Evolutionary conservation across 2,329 filamentous ascomycete species (phyloP), one percentile per base, ranked within the genome.

Genomic region (Talaromyces funiculosus): DNA sequence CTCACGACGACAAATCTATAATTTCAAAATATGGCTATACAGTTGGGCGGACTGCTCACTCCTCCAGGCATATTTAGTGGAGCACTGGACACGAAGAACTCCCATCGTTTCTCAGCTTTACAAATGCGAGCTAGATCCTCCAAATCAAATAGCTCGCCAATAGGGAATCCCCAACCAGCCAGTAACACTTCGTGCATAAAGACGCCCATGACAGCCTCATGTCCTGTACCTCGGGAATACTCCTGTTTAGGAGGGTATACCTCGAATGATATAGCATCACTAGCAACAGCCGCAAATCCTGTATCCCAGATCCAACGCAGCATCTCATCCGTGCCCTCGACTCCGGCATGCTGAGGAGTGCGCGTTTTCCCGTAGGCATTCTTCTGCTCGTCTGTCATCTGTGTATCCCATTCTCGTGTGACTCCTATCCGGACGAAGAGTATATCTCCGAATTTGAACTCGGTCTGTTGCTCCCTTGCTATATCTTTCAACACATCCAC

Each of bases 241-340:
- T 18, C 6, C 37, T 37, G 14, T 33, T 42, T 24, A 29, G 57
- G 57, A 40, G 57, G 20, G 66, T 69, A 76, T 18, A 78, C 78
- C 67, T 86, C 84, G 66, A 83, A 82, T 4, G 76, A 77, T 9
- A 83, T 80, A 20, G 80, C 78, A 62, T 87, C 84, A 12, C 84
- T 82, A 0, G 80, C 84, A 2, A 85, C 79, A 3, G 84, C 84
- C 0, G 82, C 74, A 66, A 86, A 86, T 16, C 78, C 74, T 24
- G 78, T 75, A 56, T 86, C 78, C 82, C 84, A 86, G 14, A 86
- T 72, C 83, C 84, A 87, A 43, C 58, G 75, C 8, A 84, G 75
- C 20, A 80, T 77, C 10, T 78, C 79, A 6, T 77, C 73, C 1
- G 77, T 79, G 0, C 79, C 80, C 53, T 82, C 77, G 0, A 84